Conservation (phyloP, 2,329 filamentous ascomycete genomes). For the Sporothrix phasma region DNA sequence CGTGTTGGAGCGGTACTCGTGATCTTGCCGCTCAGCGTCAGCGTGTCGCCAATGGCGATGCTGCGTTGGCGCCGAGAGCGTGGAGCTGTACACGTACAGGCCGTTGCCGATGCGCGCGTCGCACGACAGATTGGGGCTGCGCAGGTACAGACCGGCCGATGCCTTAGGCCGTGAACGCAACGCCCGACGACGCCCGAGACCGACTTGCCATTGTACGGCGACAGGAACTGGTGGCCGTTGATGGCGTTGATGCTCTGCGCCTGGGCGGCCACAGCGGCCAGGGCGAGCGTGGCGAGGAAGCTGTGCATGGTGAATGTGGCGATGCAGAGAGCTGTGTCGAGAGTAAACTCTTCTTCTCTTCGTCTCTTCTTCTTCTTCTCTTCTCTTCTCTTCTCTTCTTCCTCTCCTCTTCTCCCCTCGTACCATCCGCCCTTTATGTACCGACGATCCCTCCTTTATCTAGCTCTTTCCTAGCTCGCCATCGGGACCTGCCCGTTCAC, state of each 20-base stretch:
- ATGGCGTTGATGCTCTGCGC: constrained; percentile 46
- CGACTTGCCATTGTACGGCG: constrained; percentile 45
- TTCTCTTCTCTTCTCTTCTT: neutral
- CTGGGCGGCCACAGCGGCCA: constrained; percentile 5
- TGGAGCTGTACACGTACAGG: constrained; percentile 52
- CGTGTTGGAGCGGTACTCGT: constrained; percentile 44
- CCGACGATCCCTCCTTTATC: constrained; percentile 2
- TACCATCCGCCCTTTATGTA: neutral
- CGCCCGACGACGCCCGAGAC: constrained; percentile 53
- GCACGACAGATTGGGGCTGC: constrained; percentile 46
- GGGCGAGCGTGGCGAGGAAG: constrained; percentile 5
- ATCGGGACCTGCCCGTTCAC: neutral
- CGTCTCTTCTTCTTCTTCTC: neutral
- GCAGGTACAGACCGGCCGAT: constrained; percentile 53
- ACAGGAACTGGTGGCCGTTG: constrained; percentile 56
- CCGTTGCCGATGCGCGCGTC: constrained; percentile 51
- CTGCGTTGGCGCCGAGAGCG: constrained; percentile 36
- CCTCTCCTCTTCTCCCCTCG: neutral
- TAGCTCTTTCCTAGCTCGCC: neutral
- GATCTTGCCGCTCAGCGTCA: constrained; percentile 51
- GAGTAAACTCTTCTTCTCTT: neutral
- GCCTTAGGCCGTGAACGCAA: constrained; percentile 55
- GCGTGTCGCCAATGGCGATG: constrained; percentile 50
- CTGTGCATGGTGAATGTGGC: neutral
- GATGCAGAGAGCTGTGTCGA: neutral